phyloP scores from a whole-genome alignment of 352 stramenopile genomes.

The Globisporangium echinulatum region DNA sequence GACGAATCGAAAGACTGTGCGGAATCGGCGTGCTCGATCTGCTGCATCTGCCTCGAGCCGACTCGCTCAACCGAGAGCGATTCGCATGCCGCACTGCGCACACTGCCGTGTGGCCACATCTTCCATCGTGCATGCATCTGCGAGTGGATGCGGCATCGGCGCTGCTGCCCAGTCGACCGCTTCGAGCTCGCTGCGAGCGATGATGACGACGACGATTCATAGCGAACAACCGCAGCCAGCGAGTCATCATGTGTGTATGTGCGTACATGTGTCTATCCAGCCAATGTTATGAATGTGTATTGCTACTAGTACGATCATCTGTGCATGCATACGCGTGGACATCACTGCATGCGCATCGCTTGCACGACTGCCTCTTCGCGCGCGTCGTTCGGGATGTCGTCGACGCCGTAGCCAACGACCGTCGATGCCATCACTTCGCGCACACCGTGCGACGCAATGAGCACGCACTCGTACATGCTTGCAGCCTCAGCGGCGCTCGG shows the following conservation, averaged over 20 bases:
- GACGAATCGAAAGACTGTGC: neutral
- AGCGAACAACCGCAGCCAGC: too few relatives aligned
- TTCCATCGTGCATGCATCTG: constrained; percentile 26
- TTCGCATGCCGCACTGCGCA: constrained; percentile 2
- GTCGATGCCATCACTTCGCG: constrained; percentile 32
- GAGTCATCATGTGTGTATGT: too few relatives aligned
- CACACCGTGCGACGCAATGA: constrained; percentile 49
- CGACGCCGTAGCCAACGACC: neutral
- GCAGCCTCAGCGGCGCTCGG: constrained; percentile 18
- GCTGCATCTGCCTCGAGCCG: constrained; percentile 28
- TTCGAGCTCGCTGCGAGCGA: neutral
- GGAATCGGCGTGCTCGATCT: constrained; percentile 1
- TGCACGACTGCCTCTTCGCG: constrained; percentile 43
- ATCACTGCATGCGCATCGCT: constrained; percentile 28
- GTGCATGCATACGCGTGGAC: too few relatives aligned
- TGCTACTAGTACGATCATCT: too few relatives aligned
- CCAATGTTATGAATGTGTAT: too few relatives aligned
- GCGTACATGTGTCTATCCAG: too few relatives aligned
- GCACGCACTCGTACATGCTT: constrained; percentile 34
- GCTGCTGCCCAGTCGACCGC: constrained; percentile 30
- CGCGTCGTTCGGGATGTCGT: constrained; percentile 29
- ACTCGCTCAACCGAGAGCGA: neutral
- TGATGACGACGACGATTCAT: neutral
- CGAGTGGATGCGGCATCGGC: constrained; percentile 18
- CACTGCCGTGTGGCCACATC: constrained; percentile 23